These are phyloP conservation scores for Leccinum subgranulosum DNA, from an alignment of 768 basidiomycete species.

Conservation along the genomic window DNA sequence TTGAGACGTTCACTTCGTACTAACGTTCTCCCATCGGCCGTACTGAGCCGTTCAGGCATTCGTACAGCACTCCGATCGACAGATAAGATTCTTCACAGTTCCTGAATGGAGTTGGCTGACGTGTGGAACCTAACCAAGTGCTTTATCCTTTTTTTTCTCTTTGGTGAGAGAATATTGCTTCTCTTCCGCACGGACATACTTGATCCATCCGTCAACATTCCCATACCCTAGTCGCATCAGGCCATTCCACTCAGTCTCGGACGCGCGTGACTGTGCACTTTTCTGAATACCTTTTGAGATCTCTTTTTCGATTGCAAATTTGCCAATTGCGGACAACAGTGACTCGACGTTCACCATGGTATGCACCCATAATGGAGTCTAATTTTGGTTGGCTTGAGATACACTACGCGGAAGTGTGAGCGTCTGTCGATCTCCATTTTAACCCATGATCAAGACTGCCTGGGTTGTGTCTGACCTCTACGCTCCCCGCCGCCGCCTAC, in stretches of 20 bases:
- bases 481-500: background rate
- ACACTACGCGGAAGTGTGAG: conserved; percentile 3
- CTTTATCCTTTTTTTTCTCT: background rate
- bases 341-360: background rate
- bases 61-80: too few relatives aligned
- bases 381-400: conserved; percentile 6
- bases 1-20: too few relatives aligned
- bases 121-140: background rate
- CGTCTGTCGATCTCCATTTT: background rate
- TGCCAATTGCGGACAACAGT: background rate
- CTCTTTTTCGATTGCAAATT: background rate
- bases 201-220: background rate
- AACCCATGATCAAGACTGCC: background rate
- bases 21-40: too few relatives aligned
- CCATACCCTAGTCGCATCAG: background rate
- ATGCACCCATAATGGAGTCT: background rate
- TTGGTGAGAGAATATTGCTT: background rate
- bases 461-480: background rate
- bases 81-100: background rate
- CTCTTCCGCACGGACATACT: background rate
- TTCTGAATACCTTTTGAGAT: background rate
- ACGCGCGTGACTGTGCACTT: background rate
- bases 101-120: background rate
- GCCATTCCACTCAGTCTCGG: background rate
- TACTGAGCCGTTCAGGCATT: background rate